Evolutionary conservation across 768 basidiomycete genomes (phyloP).

Genomic region (Rubroboletus satanas): DNA sequence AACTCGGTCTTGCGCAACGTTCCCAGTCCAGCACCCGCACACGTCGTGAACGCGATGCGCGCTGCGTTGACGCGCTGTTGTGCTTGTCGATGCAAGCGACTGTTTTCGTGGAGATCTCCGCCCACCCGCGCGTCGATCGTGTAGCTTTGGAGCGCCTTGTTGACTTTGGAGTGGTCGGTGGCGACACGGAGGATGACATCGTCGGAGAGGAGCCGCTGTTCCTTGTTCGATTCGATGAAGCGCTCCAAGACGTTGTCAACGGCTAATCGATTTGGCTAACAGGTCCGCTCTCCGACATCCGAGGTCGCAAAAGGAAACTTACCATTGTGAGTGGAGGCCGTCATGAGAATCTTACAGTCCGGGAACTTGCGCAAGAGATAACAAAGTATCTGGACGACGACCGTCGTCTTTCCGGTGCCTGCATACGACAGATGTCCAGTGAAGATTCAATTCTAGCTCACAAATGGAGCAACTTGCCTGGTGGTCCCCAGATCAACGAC

Average conservation of each 20-base stretch:
- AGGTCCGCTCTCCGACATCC: not conserved
- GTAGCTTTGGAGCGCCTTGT: conserved; percentile 48
- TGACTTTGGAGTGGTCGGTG: conserved; percentile 58
- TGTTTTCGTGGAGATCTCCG: conserved; percentile 55
- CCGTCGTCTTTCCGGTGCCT: conserved; percentile 74
- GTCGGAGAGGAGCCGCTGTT: conserved; percentile 41
- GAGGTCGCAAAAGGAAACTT: not conserved
- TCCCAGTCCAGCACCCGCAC: conserved; percentile 60
- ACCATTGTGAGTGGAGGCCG: conserved; percentile 71
- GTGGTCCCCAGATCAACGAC: conserved; percentile 68
- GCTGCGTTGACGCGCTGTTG: conserved; percentile 55
- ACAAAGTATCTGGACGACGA: conserved; percentile 58
- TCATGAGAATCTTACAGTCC: conserved; percentile 56
- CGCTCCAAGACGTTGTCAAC: conserved; percentile 70
- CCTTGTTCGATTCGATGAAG: conserved; percentile 48
- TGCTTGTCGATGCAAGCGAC: conserved; percentile 52
- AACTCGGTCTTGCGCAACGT: conserved; percentile 53
- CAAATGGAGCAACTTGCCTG: conserved; percentile 36
- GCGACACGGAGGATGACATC: conserved; percentile 65
- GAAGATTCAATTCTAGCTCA: not conserved
- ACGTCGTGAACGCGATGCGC: conserved; percentile 60
- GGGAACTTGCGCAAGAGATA: conserved; percentile 34
- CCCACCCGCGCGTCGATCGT: conserved; percentile 65
- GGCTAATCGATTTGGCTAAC: conserved; percentile 37
- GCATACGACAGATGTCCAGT: not conserved